phyloP scores from a whole-genome alignment of 2,329 filamentous ascomycete species.

The Cadophora luteo-olivacea region DNA sequence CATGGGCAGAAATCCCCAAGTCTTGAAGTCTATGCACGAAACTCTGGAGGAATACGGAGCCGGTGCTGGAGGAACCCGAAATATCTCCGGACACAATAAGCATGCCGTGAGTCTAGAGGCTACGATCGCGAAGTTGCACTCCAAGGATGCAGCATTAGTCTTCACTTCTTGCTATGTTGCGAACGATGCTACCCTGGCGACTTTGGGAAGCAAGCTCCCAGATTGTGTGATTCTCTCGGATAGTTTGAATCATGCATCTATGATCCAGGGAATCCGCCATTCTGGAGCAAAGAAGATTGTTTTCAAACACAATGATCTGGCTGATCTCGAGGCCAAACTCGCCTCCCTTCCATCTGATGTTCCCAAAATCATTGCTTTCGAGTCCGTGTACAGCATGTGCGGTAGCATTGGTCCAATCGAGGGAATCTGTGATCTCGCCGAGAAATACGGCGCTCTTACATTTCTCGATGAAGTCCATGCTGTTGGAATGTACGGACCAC shows the following conservation, averaged over 20 bases:
- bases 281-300: slow-evolving; percentile 97
- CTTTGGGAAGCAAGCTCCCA: slow-evolving; percentile 94
- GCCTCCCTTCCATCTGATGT: slow-evolving; percentile 83
- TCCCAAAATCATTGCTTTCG: slow-evolving; percentile 98
- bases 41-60: slow-evolving; percentile 94
- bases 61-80: slow-evolving; percentile 92
- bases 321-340: slow-evolving; percentile 89
- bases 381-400: slow-evolving; percentile 99
- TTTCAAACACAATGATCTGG: slow-evolving; percentile 98
- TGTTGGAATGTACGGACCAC: slow-evolving; percentile 98
- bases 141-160: slow-evolving; percentile 89
- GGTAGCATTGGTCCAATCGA: slow-evolving; percentile 96
- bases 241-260: slow-evolving; percentile 96
- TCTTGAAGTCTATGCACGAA: slow-evolving; percentile 91
- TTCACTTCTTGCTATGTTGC: slow-evolving; percentile 99
- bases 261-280: slow-evolving; percentile 99
- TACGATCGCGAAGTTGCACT: slow-evolving; percentile 84
- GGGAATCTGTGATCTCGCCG: slow-evolving; percentile 92
- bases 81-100: slow-evolving; percentile 97
- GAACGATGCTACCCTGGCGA: slow-evolving; percentile 95
- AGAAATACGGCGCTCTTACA: slow-evolving; percentile 97
- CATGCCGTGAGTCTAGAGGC: slow-evolving; percentile 87
- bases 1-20: slow-evolving; percentile 90
- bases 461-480: slow-evolving; percentile 99
- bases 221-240: slow-evolving; percentile 98